Evolutionary conservation across 139 green algal genomes (phyloP).

Genomic region (Closterium sp.): DNA sequence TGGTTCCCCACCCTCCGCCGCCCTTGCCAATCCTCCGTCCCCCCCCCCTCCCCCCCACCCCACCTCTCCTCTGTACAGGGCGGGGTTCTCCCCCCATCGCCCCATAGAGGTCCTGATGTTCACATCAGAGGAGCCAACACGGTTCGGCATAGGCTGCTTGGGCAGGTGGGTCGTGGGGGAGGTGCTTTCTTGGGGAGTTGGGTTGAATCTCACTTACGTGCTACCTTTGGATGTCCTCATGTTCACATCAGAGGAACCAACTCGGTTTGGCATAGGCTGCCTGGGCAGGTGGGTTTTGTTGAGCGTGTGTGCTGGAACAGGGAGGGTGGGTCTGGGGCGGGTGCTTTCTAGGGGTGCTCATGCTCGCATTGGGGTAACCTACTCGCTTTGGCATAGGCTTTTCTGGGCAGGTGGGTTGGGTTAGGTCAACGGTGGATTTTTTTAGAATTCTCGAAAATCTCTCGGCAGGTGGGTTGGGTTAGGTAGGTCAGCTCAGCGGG

Average conservation of each 20-base stretch:
- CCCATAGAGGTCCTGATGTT: slow-evolving; percentile 95
- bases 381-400: slow-evolving; percentile 89
- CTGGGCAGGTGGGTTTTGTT: background rate
- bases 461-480: background rate
- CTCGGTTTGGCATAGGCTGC: slow-evolving; percentile 69
- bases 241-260: slow-evolving; percentile 95
- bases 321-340: slow-evolving; percentile 78
- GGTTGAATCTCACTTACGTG: background rate
- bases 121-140: slow-evolving; percentile 90
- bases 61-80: background rate
- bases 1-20: slow-evolving; percentile 36
- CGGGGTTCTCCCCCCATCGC: slow-evolving; percentile 70
- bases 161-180: slow-evolving; percentile 60
- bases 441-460: no score
- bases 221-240: slow-evolving; percentile 82
- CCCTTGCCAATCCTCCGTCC: background rate
- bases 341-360: slow-evolving; percentile 78
- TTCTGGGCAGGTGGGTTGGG: slow-evolving; percentile 65
- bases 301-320: background rate
- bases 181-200: no score
- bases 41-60: no score
- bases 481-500: no score
- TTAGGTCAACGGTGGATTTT: no score
- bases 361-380: slow-evolving; percentile 95
- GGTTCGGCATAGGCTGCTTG: slow-evolving; percentile 85